phyloP scores from a whole-genome alignment of 495 filamentous ascomycete genomes.

The Gamarada debralockiae region DNA sequence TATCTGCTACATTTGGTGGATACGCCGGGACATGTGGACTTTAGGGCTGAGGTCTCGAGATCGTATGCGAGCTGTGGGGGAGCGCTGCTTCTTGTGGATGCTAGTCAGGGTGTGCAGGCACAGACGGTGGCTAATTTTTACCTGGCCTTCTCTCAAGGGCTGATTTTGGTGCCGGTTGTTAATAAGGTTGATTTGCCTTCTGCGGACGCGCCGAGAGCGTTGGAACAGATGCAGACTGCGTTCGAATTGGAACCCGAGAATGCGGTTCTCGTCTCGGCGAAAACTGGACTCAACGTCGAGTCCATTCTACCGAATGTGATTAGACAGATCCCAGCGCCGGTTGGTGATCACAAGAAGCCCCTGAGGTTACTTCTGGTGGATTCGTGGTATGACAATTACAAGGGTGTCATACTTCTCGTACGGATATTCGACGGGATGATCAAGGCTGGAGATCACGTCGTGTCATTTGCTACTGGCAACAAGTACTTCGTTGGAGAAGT shows the following conservation, averaged over 20 bases:
- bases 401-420: conserved; percentile 88
- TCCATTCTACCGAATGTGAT: conserved; percentile 79
- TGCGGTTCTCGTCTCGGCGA: conserved; percentile 86
- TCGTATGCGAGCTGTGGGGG: conserved; percentile 96
- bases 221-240: conserved; percentile 77
- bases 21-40: conserved; percentile 97
- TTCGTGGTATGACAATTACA: conserved; percentile 96
- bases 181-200: conserved; percentile 94
- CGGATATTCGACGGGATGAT: conserved; percentile 87
- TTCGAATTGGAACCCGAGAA: conserved; percentile 84
- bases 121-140: conserved; percentile 99
- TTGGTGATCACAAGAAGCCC: conserved; percentile 65
- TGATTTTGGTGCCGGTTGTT: conserved; percentile 83
- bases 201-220: conserved; percentile 76
- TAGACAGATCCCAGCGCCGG: conserved; percentile 75
- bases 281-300: conserved; percentile 85
- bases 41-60: conserved; percentile 89
- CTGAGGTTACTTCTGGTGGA: conserved; percentile 87
- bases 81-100: conserved; percentile 88
- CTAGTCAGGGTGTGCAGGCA: conserved; percentile 86
- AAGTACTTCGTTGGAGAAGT: conserved; percentile 95
- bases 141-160: conserved; percentile 85
- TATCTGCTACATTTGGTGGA: conserved; percentile 95
- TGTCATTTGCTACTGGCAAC: conserved; percentile 79
- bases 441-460: conserved; percentile 73